Base-by-base conservation (phyloP, 1,139 yeast genomes). In the Yamadazyma jaroonii region DNA sequence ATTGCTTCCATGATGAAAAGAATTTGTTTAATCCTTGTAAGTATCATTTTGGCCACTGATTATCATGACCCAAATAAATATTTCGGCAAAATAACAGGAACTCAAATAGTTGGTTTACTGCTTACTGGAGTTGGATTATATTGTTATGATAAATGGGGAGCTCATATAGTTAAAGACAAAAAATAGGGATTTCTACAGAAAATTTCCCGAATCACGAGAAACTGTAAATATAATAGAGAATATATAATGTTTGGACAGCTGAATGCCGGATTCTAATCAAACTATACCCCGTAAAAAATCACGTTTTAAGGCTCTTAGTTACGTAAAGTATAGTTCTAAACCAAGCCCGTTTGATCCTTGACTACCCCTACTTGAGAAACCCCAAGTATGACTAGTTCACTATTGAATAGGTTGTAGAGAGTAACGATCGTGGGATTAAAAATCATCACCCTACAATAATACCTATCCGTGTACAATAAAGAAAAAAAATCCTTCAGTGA, bases 381-480 rank as follows among this genome's bases (percentile, higher is more conserved):
- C 24, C 15, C 32, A 14, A 24, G 21, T 11, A 14, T 28, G 58
- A 54, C 64, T 63, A 65, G 74, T 66, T 43, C 61, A 59, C 74
- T 71, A 65, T 70, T 53, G 76, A 54, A 67, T 66, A 70, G 57
- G 75, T 71, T 71, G 76, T 71, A 71, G 77, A 70, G 76, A 71
- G 76, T 67, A 56, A 51, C 64, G 62, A 58, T 53, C 68, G 69
- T 70, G 57, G 65, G 54, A 39, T 27, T 26, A 32, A 37, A 35
- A 62, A 57, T 56, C 57, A 67, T 50, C 57, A 68, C 77, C 73
- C 77, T 70, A 71, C 77, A 71, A 71, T 71, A 71, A 71, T 71
- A 71, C 75, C 59, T 70, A 68, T 68, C 54, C 76, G 55, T 51
- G 74, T 70, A 71, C 74, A 69, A 70, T 67, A 61, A 50, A 50